A percentile compares a stretch with the other conserved stretches of the same genome.
phyloP scores from a whole-genome alignment of 1,284 basidiomycete genomes.

The Heliocybe sulcata region DNA sequence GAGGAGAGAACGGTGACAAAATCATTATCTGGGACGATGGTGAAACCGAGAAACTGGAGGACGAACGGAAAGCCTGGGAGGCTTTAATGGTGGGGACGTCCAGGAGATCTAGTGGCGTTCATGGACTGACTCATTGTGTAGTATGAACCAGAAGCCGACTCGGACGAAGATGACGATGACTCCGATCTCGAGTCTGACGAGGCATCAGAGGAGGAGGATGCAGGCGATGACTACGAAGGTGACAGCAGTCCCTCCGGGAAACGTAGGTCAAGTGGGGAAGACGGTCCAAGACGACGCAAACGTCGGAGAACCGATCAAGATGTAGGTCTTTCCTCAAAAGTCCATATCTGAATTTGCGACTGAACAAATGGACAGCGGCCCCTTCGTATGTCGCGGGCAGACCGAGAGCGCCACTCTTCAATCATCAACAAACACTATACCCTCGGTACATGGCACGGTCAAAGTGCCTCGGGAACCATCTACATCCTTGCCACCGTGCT shows the following conservation, averaged over 20 bases:
- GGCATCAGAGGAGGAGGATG: constrained; percentile 29
- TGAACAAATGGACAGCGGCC: constrained; percentile 16
- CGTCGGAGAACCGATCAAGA: constrained; percentile 38
- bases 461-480: constrained; percentile 84
- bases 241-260: constrained; percentile 42
- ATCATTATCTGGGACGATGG: constrained; percentile 91
- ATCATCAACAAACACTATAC: constrained; percentile 80
- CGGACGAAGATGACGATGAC: constrained; percentile 50
- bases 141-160: constrained; percentile 70
- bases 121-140: constrained; percentile 19
- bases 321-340: constrained; percentile 23
- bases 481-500: constrained; percentile 88
- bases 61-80: constrained; percentile 73
- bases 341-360: neutral
- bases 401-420: constrained; percentile 55
- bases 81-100: constrained; percentile 57
- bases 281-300: constrained; percentile 36
- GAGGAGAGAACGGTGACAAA: constrained; percentile 59
- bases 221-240: constrained; percentile 36
- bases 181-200: constrained; percentile 36
- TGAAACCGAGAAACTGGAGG: constrained; percentile 54
- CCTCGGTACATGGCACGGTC: constrained; percentile 82
- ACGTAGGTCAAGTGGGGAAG: constrained; percentile 41
- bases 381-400: constrained; percentile 58
- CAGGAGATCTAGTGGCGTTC: neutral